A percentile compares a stretch with the other conserved stretches of the same genome.
Conservation (phyloP, 2,329 filamentous ascomycete genomes). For the Mycosphaerella arachidis region DNA sequence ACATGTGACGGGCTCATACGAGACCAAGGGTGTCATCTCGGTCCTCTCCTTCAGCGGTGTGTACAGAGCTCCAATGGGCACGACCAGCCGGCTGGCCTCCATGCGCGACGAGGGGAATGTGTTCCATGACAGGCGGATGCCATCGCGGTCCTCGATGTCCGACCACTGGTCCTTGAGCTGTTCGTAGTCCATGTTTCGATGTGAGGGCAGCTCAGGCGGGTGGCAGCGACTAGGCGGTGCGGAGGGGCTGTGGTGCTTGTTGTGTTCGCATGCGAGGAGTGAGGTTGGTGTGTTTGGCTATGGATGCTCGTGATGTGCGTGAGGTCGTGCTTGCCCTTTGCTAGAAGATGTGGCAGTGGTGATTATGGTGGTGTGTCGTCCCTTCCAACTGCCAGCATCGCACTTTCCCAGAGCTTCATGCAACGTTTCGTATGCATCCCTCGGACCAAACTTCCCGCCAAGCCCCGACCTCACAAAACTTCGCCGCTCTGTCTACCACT, state of each 20-base stretch:
- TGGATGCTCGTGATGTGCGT: not conserved
- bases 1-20: conserved; percentile 96
- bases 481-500: conserved; percentile 30
- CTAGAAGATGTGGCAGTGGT: not conserved
- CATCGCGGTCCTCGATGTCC: conserved; percentile 94
- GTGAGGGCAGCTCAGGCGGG: conserved; percentile 7
- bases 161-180: conserved; percentile 92
- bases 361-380: not conserved
- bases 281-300: not conserved
- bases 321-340: not conserved
- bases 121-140: conserved; percentile 95
- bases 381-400: not conserved
- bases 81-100: conserved; percentile 51
- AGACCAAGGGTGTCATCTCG: conserved; percentile 72
- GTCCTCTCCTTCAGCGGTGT: conserved; percentile 94
- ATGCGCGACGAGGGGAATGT: conserved; percentile 97
- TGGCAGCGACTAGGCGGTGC: conserved; percentile 5
- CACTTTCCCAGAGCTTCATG: not conserved
- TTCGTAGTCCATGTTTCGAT: conserved; percentile 75
- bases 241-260: conserved; percentile 2
- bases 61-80: conserved; percentile 93
- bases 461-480: not conserved
- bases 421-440: not conserved
- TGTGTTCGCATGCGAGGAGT: conserved; percentile 1
- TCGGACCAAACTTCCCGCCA: not conserved